Evolutionary conservation across 2,329 filamentous ascomycete species (phyloP).

Genomic region (Pseudogymnoascus sp.): DNA sequence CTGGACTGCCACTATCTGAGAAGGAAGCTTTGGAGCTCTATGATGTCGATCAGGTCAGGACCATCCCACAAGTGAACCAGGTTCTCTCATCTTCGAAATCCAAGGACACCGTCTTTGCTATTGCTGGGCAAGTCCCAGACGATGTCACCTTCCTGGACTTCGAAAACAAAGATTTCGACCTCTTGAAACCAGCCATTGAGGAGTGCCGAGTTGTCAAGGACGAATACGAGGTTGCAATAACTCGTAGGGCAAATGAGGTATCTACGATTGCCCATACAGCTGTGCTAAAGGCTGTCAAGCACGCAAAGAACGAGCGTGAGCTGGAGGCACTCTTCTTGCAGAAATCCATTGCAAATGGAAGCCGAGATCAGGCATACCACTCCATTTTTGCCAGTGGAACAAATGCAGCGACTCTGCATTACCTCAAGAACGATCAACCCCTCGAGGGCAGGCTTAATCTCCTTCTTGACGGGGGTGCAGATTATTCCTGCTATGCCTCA

Average conservation of each 20-base stretch:
- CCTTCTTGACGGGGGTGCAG: slow-evolving; percentile 74
- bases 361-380: slow-evolving; percentile 78
- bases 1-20: slow-evolving; percentile 70
- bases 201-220: slow-evolving; percentile 63
- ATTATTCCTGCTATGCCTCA: slow-evolving; percentile 65
- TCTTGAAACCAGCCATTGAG: slow-evolving; percentile 57
- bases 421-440: slow-evolving; percentile 68
- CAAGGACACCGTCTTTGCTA: slow-evolving; percentile 59
- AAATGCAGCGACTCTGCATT: slow-evolving; percentile 79
- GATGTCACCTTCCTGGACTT: slow-evolving; percentile 64
- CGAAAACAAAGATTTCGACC: slow-evolving; percentile 49
- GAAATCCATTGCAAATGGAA: slow-evolving; percentile 64
- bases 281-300: slow-evolving; percentile 51
- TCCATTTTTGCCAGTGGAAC: slow-evolving; percentile 76
- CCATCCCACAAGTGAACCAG: slow-evolving; percentile 67
- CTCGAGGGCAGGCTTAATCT: slow-evolving; percentile 67
- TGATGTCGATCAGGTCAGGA: slow-evolving; percentile 71
- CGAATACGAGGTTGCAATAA: slow-evolving; percentile 64
- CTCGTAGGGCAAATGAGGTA: slow-evolving; percentile 62
- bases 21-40: slow-evolving; percentile 69
- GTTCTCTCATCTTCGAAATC: slow-evolving; percentile 38
- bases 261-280: slow-evolving; percentile 58
- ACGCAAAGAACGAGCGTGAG: slow-evolving; percentile 69
- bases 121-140: slow-evolving; percentile 68
- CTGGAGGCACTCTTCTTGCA: slow-evolving; percentile 75